Percentiles rank a stretch among this genome's conserved stretches.
Evolutionary conservation across 495 filamentous ascomycete genomes (phyloP).

Genomic region (Jackrogersella multiformis): DNA sequence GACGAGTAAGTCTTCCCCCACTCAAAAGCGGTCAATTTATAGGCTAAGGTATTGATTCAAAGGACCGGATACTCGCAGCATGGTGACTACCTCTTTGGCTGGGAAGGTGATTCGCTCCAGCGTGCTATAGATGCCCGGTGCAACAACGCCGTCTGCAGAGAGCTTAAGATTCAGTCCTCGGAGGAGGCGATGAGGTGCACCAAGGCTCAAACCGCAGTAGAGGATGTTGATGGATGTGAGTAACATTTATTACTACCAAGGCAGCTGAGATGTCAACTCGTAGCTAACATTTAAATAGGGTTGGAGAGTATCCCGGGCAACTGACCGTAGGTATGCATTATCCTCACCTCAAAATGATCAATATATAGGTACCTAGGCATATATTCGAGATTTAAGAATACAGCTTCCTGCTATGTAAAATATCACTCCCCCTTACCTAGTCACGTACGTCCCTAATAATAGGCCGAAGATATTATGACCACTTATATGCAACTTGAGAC

Average conservation of each 20-base stretch:
- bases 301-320: conserved; percentile 30
- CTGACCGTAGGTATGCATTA: background rate
- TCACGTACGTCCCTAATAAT: no score
- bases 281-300: conserved; percentile 20
- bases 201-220: conserved; percentile 46
- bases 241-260: background rate
- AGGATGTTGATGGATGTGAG: conserved; percentile 51
- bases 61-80: conserved; percentile 49
- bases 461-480: no score
- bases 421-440: no score
- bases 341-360: background rate
- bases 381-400: no score
- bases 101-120: conserved; percentile 49
- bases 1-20: conserved; percentile 43
- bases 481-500: no score
- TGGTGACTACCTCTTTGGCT: conserved; percentile 50
- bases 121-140: conserved; percentile 49
- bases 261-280: background rate
- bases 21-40: background rate
- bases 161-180: conserved; percentile 45
- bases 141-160: conserved; percentile 46
- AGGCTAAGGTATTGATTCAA: background rate
- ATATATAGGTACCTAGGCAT: background rate
- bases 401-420: no score
- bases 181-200: conserved; percentile 49